Percentiles rank a stretch among this genome's conserved stretches.
Conservation (phyloP, 805 yeast genomes). For the Alloascoidea hylecoeti region DNA sequence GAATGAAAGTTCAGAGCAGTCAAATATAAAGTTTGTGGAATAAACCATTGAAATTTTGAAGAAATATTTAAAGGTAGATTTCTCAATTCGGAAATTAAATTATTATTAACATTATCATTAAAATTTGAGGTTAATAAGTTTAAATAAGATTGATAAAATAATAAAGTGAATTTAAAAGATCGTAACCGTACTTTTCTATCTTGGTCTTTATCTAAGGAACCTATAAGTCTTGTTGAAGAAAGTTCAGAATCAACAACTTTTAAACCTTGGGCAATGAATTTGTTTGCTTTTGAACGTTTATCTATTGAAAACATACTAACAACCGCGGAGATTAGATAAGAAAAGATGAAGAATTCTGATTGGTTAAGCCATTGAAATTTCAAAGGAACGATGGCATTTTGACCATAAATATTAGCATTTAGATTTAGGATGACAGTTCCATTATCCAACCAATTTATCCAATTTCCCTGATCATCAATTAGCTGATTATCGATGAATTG, state of each 20-base stretch:
- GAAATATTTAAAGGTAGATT: not conserved
- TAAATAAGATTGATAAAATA: not conserved
- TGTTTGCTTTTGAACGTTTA: not conserved
- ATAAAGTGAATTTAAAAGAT: not conserved
- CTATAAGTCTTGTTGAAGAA: not conserved
- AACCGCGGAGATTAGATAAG: conserved; percentile 2
- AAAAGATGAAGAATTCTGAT: not conserved
- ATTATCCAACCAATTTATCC: not conserved
- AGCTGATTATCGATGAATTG: not conserved
- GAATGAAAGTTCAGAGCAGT: conserved; percentile 1
- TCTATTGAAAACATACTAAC: not conserved
- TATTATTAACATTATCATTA: too few species aligned
- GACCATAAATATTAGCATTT: not conserved
- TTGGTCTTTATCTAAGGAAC: not conserved
- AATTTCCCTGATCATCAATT: not conserved
- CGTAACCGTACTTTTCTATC: conserved; percentile 1
- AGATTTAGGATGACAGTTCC: not conserved
- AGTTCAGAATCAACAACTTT: not conserved
- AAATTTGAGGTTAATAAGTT: not conserved
- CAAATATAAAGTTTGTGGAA: conserved; percentile 1
- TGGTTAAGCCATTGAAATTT: conserved; percentile 1
- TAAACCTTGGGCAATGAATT: not conserved
- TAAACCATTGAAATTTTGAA: not conserved
- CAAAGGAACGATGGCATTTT: not conserved
- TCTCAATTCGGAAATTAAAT: not conserved